Conservation (phyloP, 805 yeast species). For the Sugiyamaella americana region DNA sequence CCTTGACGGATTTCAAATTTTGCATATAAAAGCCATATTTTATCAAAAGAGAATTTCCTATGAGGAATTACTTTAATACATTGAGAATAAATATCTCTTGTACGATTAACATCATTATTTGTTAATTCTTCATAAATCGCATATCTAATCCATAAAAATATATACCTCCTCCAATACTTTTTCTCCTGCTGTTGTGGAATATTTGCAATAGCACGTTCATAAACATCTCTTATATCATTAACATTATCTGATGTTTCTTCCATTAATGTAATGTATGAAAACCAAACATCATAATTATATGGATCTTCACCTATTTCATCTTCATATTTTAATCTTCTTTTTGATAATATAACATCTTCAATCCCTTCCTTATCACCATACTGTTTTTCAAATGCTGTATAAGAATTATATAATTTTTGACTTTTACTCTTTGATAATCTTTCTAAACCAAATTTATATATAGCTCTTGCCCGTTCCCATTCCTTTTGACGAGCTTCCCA, state of each 20-base stretch:
- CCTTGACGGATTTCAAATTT: slow-evolving; percentile 67
- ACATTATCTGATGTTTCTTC: slow-evolving; percentile 34
- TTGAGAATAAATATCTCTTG: slow-evolving; percentile 47
- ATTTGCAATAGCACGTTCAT: slow-evolving; percentile 40
- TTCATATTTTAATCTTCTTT: slow-evolving; percentile 54
- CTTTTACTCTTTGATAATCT: slow-evolving; percentile 37
- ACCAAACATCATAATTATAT: slow-evolving; percentile 73
- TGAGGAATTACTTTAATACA: slow-evolving; percentile 52
- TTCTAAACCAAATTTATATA: slow-evolving; percentile 48
- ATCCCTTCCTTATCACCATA: slow-evolving; percentile 52
- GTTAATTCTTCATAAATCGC: slow-evolving; percentile 56
- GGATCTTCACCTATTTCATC: slow-evolving; percentile 41
- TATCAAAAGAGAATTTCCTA: slow-evolving; percentile 55
- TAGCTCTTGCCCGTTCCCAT: slow-evolving; percentile 53
- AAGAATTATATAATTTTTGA: slow-evolving; percentile 37
- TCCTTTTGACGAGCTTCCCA: slow-evolving; percentile 65
- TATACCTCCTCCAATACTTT: slow-evolving; percentile 60
- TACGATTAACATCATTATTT: slow-evolving; percentile 36
- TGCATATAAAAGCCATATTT: slow-evolving; percentile 66
- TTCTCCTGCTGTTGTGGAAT: slow-evolving; percentile 34
- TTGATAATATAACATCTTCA: slow-evolving; percentile 46
- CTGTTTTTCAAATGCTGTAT: slow-evolving; percentile 58
- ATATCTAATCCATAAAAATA: slow-evolving; percentile 64
- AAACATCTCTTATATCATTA: slow-evolving; percentile 30
- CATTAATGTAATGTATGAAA: slow-evolving; percentile 56